Conservation (phyloP, 2,329 filamentous ascomycete genomes). For the Magnaporthiopsis rhizophila region DNA sequence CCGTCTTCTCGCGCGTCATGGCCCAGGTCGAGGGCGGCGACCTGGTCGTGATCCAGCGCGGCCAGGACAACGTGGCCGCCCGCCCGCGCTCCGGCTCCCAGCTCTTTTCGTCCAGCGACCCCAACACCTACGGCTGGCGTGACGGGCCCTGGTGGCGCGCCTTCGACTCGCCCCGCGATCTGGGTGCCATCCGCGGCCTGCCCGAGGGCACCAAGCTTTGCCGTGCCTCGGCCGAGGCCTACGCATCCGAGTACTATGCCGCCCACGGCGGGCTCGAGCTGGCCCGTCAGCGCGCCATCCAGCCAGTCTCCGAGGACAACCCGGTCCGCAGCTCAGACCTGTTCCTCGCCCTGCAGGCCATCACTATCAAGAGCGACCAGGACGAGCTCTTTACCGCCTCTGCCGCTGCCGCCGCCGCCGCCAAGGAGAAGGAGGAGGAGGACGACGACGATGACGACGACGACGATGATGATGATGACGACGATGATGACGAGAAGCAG, state of each 20-base stretch:
- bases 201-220: conserved; percentile 87
- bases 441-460: conserved; percentile 42
- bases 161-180: conserved; percentile 58
- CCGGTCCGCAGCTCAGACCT: conserved; percentile 89
- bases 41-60: conserved; percentile 86
- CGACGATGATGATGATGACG: conserved; percentile 8
- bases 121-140: conserved; percentile 64
- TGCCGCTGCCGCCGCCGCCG: conserved; percentile 33
- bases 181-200: conserved; percentile 72
- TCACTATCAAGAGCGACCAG: conserved; percentile 53
- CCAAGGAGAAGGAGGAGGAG: conserved; percentile 46
- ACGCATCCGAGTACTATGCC: conserved; percentile 77
- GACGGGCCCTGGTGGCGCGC: conserved; percentile 97
- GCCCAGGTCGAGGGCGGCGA: conserved; percentile 97
- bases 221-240: conserved; percentile 79
- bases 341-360: conserved; percentile 90
- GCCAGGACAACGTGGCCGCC: conserved; percentile 51
- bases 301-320: conserved; percentile 74
- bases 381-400: conserved; percentile 59
- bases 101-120: conserved; percentile 33
- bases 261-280: conserved; percentile 69
- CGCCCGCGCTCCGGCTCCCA: background rate
- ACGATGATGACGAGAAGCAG: conserved; percentile 41
- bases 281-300: conserved; percentile 70
- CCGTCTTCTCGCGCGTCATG: conserved; percentile 92